A percentile compares a stretch with the other conserved stretches of the same genome.
Evolutionary conservation across 495 filamentous ascomycete genomes (phyloP).

Genomic region (Chaetomium tenue): DNA sequence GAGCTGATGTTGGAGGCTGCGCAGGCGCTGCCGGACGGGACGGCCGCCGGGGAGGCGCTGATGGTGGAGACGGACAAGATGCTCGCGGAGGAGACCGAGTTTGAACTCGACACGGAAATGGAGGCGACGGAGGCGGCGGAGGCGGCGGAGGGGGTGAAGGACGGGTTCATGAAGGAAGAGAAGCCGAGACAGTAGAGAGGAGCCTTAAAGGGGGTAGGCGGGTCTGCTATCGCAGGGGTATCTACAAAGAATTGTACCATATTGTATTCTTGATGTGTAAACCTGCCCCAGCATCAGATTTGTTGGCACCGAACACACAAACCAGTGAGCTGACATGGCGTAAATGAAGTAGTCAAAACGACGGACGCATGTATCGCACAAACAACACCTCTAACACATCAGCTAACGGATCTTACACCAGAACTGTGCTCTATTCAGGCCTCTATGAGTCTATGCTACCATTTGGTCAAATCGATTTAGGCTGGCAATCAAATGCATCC

Average conservation of each 20-base stretch:
- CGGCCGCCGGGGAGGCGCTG: slow-evolving; percentile 22
- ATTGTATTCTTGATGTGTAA: slow-evolving; percentile 25
- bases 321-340: background rate
- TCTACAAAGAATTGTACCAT: slow-evolving; percentile 24
- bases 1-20: slow-evolving; percentile 5
- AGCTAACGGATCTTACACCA: background rate
- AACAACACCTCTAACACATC: too few species aligned
- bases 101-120: slow-evolving; percentile 39
- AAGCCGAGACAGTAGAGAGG: slow-evolving; percentile 9
- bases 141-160: slow-evolving; percentile 17
- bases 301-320: too few species aligned
- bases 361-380: background rate
- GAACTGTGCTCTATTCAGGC: background rate
- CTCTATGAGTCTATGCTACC: slow-evolving; percentile 2
- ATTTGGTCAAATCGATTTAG: background rate
- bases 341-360: background rate
- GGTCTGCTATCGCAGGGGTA: background rate
- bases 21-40: slow-evolving; percentile 18
- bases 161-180: slow-evolving; percentile 32
- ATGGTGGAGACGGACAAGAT: slow-evolving; percentile 43
- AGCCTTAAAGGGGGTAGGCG: background rate
- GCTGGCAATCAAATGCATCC: background rate
- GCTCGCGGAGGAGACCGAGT: slow-evolving; percentile 40
- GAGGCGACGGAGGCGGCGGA: slow-evolving; percentile 15
- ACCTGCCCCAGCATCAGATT: background rate